Percentiles rank a stretch among this genome's conserved stretches.
Conservation (phyloP, 176 grass and related monocot genomes). For the Oryza glaberrima region DNA sequence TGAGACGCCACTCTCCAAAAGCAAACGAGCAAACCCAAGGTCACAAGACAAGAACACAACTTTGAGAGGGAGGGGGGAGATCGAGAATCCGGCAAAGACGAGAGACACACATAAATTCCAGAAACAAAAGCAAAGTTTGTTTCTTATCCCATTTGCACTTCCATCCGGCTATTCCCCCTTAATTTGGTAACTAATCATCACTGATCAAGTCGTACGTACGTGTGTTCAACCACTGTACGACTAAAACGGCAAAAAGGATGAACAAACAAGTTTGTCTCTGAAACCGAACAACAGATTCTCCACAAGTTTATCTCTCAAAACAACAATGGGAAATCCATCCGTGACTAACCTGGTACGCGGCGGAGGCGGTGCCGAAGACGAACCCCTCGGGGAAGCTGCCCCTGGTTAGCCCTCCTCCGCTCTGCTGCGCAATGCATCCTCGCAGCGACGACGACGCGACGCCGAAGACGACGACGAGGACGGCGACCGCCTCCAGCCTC, state of each 20-base stretch:
- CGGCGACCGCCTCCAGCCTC: background rate
- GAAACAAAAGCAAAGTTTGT: background rate
- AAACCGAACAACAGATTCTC: background rate
- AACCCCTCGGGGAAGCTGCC: conserved; percentile 83
- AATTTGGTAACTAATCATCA: background rate
- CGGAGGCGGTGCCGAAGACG: conserved; percentile 89
- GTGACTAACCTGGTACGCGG: conserved; percentile 74
- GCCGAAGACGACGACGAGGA: background rate
- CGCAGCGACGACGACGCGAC: conserved; percentile 23
- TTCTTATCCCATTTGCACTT: too few species aligned
- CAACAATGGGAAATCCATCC: background rate
- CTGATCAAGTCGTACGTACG: background rate
- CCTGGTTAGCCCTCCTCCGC: conserved; percentile 52
- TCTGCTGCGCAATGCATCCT: conserved; percentile 43
- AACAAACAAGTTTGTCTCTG: background rate
- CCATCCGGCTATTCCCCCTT: background rate
- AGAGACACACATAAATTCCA: background rate
- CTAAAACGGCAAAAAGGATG: background rate
- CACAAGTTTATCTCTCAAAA: background rate
- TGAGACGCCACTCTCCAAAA: conserved; percentile 35
- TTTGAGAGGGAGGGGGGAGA: background rate
- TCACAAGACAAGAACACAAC: conserved; percentile 34
- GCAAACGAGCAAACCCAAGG: conserved; percentile 30
- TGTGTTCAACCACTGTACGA: background rate
- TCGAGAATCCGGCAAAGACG: background rate